A percentile compares a stretch with the other conserved stretches of the same genome.
These are phyloP conservation scores for Euptelea pleiosperma DNA, from an alignment of 164 flowering plant species.

Conservation along the genomic window DNA sequence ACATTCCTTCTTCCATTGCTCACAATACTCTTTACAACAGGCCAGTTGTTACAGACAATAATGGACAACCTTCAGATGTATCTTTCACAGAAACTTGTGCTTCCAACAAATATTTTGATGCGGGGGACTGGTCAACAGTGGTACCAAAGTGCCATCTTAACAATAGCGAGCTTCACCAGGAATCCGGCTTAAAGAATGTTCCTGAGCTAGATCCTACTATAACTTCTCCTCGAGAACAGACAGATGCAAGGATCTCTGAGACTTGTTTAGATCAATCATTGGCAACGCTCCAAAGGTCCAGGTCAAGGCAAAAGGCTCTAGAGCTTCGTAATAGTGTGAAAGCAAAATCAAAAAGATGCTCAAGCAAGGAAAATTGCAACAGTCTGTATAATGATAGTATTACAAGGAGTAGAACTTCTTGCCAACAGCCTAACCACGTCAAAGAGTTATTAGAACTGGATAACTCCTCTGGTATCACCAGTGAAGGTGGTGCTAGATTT, in stretches of 20 bases:
- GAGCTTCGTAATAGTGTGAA: constrained; percentile 76
- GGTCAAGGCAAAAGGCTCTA: constrained; percentile 78
- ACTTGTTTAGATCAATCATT: constrained; percentile 35
- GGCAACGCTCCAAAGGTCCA: constrained; percentile 66
- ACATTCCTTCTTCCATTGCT: constrained; percentile 26
- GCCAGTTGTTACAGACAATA: constrained; percentile 23
- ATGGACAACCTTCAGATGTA: constrained; percentile 22
- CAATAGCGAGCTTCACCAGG: constrained; percentile 16
- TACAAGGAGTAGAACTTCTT: constrained; percentile 19
- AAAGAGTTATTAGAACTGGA: constrained; percentile 13
- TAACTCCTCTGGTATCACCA: constrained; percentile 1
- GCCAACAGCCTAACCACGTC: constrained; percentile 6
- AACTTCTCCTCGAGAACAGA: constrained; percentile 39
- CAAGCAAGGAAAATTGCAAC: constrained; percentile 4
- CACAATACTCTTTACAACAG: constrained; percentile 20
- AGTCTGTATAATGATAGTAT: constrained; percentile 4
- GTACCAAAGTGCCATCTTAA: constrained; percentile 16
- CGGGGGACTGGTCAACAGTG: constrained; percentile 19
- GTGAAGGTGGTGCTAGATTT: constrained; percentile 15
- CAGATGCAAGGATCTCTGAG: constrained; percentile 18
- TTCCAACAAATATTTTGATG: constrained; percentile 23
- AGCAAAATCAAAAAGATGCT: constrained; percentile 20
- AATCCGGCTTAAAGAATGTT: neutral
- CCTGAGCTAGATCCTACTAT: constrained; percentile 6
- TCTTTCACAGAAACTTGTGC: constrained; percentile 21